These are phyloP conservation scores for Eragrostis nindensis DNA, from an alignment of 176 grass and related monocot genomes.

Conservation along the genomic window DNA sequence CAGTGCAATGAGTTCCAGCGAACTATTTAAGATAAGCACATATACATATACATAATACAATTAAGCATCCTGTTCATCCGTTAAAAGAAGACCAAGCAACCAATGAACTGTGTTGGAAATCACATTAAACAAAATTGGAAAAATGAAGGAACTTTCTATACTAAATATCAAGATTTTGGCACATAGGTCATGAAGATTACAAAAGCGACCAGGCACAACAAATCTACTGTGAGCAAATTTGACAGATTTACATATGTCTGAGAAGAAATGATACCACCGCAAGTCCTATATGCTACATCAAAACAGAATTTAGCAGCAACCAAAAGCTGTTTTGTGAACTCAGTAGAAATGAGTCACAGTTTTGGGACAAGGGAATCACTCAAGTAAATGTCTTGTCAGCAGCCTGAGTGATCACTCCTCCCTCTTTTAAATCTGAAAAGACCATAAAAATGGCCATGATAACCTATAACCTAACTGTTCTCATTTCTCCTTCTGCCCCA, in stretches of 20 bases:
- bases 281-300: not conserved
- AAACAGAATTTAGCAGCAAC: not conserved
- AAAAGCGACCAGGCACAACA: not conserved
- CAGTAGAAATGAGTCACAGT: conserved; percentile 18
- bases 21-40: not conserved
- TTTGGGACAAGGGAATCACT: too few relatives aligned
- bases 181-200: not conserved
- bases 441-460: not conserved
- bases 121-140: not conserved
- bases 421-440: not conserved
- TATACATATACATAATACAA: not conserved
- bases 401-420: not conserved
- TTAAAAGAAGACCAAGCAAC: not conserved
- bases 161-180: conserved; percentile 1
- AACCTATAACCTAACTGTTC: not conserved
- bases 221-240: not conserved
- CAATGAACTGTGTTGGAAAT: not conserved
- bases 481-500: too few relatives aligned
- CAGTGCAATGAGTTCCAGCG: not conserved
- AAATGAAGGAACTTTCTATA: not conserved
- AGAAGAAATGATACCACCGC: not conserved
- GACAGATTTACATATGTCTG: not conserved
- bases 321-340: not conserved
- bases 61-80: not conserved
- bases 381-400: too few relatives aligned